Evolutionary conservation across 352 stramenopile genomes (phyloP).

Genomic region (Phytophthora quininea): DNA sequence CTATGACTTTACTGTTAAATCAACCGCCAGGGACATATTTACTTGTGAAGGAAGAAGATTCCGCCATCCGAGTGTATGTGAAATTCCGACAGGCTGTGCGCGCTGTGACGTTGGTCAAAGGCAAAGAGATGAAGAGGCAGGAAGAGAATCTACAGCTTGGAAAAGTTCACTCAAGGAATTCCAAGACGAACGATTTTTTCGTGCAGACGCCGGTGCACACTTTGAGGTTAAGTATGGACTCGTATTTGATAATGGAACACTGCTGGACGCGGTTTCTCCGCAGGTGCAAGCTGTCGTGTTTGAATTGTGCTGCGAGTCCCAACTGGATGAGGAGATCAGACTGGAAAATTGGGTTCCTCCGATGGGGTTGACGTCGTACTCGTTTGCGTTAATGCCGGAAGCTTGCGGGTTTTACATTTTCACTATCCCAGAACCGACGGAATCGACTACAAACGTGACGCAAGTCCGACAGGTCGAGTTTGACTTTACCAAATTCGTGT

Average conservation of each 20-base stretch:
- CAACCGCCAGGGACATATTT: slow-evolving; percentile 58
- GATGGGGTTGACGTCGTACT: slow-evolving; percentile 27
- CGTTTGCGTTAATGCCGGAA: slow-evolving; percentile 44
- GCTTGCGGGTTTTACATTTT: slow-evolving; percentile 64
- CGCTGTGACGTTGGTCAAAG: slow-evolving; percentile 47
- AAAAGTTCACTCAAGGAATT: background rate
- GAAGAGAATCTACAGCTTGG: slow-evolving; percentile 47
- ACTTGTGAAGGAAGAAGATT: slow-evolving; percentile 50
- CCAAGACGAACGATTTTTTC: slow-evolving; percentile 31
- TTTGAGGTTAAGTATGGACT: slow-evolving; percentile 35
- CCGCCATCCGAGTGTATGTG: slow-evolving; percentile 50
- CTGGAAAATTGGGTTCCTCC: slow-evolving; percentile 48
- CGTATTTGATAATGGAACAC: slow-evolving; percentile 47
- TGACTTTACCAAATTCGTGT: slow-evolving; percentile 51
- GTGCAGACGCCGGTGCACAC: slow-evolving; percentile 48
- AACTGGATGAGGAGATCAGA: slow-evolving; percentile 49
- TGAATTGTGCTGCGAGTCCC: slow-evolving; percentile 57
- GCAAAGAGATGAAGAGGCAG: slow-evolving; percentile 52
- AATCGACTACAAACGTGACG: slow-evolving; percentile 17
- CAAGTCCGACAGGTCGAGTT: slow-evolving; percentile 69
- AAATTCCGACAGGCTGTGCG: slow-evolving; percentile 63
- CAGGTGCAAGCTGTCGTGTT: slow-evolving; percentile 66
- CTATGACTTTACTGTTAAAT: slow-evolving; percentile 43
- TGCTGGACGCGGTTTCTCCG: slow-evolving; percentile 65
- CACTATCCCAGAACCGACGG: slow-evolving; percentile 15